Evolutionary conservation across 768 basidiomycete species (phyloP), one percentile per base, ranked within the genome.

Genomic region (Podaxis rugospora): DNA sequence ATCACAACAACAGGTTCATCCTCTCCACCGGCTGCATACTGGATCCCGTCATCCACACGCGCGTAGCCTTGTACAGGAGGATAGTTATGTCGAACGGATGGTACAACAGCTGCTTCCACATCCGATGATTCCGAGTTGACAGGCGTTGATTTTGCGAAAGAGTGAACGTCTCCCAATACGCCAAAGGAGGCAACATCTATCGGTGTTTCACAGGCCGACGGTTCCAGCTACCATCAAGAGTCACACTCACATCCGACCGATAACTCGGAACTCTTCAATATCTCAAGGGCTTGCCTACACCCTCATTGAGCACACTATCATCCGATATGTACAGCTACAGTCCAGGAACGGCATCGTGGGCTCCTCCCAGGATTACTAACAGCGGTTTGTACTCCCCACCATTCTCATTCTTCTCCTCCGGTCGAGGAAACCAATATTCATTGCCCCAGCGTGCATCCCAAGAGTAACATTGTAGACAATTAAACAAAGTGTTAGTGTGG

Each of bases 341-440:
- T 9, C 57, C 63, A 0, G 78, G 79, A 7, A 68, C 75, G 0
- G 68, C 67, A 49, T 82, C 79, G 16, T 90, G 76, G 7, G 75
- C 88, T 5, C 91, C 93, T 7, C 92, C 93, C 0, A 95, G 70
- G 46, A 93, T 86, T 40, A 93, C 74, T 18, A 91, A 71, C 0
- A 89, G 88, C 23, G 59, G 59, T 3, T 72, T 68, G 35, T 77
- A 73, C 10, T 69, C 68, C 4, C 66, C 66, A 2, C 64, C 57
- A 11, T 69, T 55, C 11, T 52, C 55, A 4, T 35, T 7, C 27
- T 61, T 60, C 49, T 61, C 56, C 67, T 63, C 42, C 0, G 84
- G 84, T 11, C 92, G 80, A n/a, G 90, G 87, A 68, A 94, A 92
- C 89, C 89, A 93, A 69, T 93, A 94, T 65, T 91, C 88, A 66